These are phyloP conservation scores for Paraphoma sp. DNA, from an alignment of 2,329 filamentous ascomycete species.

Conservation along the genomic window DNA sequence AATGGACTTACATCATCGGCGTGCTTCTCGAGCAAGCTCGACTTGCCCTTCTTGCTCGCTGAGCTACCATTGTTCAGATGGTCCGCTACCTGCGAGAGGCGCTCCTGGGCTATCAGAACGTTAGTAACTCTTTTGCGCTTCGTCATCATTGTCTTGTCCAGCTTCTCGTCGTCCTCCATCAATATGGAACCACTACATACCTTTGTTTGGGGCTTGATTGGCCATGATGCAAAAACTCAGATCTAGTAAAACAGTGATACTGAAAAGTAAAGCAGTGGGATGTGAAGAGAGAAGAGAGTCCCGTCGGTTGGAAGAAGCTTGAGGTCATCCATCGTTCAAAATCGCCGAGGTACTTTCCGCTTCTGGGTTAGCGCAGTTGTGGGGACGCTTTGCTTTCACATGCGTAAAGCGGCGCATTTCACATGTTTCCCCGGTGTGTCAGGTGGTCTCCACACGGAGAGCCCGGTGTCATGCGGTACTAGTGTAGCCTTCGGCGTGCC, in stretches of 20 bases:
- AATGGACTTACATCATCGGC: constrained; percentile 60
- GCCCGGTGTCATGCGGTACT: neutral
- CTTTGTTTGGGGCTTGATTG: constrained; percentile 44
- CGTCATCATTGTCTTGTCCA: neutral
- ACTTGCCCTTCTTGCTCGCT: constrained; percentile 47
- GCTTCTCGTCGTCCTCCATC: neutral
- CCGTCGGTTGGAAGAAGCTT: neutral
- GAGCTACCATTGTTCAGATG: constrained; percentile 54
- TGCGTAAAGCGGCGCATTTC: constrained; percentile 22
- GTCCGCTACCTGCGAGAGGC: constrained; percentile 64
- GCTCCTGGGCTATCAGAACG: constrained; percentile 57
- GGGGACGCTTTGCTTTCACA: constrained; percentile 26
- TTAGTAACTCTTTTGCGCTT: neutral
- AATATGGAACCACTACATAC: constrained; percentile 4
- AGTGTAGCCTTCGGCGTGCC: neutral
- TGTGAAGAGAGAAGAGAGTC: constrained; percentile 2
- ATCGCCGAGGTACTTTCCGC: constrained; percentile 20
- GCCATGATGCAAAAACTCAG: constrained; percentile 35
- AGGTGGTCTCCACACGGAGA: neutral
- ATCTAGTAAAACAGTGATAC: neutral
- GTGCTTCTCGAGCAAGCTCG: constrained; percentile 58
- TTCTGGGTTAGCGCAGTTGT: constrained; percentile 16
- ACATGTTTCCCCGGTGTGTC: constrained; percentile 20
- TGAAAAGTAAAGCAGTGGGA: constrained; percentile 3
- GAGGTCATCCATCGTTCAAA: constrained; percentile 18